Base-by-base conservation (phyloP, 1,139 yeast species). In the Suhomyces chickasaworum region DNA sequence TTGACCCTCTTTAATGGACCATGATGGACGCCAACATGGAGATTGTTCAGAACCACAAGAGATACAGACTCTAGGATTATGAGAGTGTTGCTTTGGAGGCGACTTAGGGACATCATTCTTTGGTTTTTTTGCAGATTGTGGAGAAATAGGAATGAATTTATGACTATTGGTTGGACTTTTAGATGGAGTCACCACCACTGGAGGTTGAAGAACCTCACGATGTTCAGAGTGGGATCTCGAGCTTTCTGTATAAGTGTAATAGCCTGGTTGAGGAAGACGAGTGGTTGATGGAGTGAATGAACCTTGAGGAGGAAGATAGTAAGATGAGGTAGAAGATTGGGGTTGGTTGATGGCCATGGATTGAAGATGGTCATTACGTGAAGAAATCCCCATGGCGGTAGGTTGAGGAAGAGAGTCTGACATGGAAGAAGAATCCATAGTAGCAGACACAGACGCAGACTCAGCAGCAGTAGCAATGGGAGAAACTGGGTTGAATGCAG, bases 1-100 rank as follows among this genome's bases (percentile, higher is more conserved):
- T 68, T 91, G 98, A 13, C 97, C 98, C 50, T 86, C 89, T 57
- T 83, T 78, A 39, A 77, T 71, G 3, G 95, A 84, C 99, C 99
- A 93, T 7, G 96, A 86, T 2, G 99, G 99, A 63, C 99, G 81
- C 99, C 99, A 93, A 66, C 99, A 93, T 9, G 99, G 99, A 10
- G 96, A 88, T 57, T 87, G 95, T 53, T 85, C 88, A 1, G 95
- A 83, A 10, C 91, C 90, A 68, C 99, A 93, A 4, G 97, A 89
- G 27, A 93, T 84, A 64, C 99, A 93, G 48, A 80, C 78, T 57
- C 91, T 75, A 34, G 67, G 61, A 39, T 67, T 67, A 45, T 55
- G 59, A 40, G 58, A 60, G 37, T 68, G 66, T 44, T 64, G 69
- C 47, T 60, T 64, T 20, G 74, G 68, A 3, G 78, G 77, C n/a